phyloP scores from a whole-genome alignment of 2,329 filamentous ascomycete genomes.

The Hirsutella minnesotensis region DNA sequence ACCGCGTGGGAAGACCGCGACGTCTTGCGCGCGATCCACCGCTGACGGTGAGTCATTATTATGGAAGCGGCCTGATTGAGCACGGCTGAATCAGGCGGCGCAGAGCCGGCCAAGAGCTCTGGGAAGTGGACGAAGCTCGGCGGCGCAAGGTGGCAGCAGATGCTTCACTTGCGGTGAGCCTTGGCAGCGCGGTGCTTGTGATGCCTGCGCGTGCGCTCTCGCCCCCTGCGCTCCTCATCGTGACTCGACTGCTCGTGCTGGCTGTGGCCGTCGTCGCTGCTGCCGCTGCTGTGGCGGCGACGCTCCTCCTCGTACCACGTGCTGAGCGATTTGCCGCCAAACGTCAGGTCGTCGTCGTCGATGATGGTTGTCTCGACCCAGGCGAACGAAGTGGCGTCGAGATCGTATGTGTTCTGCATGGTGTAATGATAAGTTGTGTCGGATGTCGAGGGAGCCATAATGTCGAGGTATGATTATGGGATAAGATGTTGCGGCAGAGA shows the following conservation, averaged over 20 bases:
- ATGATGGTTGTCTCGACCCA: constrained; percentile 46
- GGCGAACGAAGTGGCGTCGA: constrained; percentile 20
- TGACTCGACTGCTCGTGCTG: constrained; percentile 18
- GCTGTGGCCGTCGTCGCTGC: constrained; percentile 18
- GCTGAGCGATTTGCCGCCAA: constrained; percentile 47
- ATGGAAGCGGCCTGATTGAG: too few species aligned
- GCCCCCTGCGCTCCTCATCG: constrained; percentile 7
- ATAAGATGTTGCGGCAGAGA: background rate
- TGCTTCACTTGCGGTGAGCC: constrained; percentile 15
- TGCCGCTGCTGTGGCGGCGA: constrained; percentile 22
- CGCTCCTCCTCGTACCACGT: constrained; percentile 45
- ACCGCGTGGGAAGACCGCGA: background rate
- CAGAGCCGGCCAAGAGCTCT: too few species aligned
- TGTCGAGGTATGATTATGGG: too few species aligned
- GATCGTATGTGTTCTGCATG: constrained; percentile 19
- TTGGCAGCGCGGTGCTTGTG: background rate
- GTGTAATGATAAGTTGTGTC: constrained; percentile 16
- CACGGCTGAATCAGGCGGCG: too few species aligned
- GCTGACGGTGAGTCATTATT: too few species aligned
- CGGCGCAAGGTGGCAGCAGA: too few species aligned
- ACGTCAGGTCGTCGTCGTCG: constrained; percentile 49
- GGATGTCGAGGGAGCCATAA: constrained; percentile 4
- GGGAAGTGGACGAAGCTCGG: too few species aligned
- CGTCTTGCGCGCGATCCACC: background rate
- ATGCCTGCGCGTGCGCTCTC: constrained; percentile 16